Conservation (phyloP, 345 rosid genomes). For the Arabidopsis arenosa region DNA sequence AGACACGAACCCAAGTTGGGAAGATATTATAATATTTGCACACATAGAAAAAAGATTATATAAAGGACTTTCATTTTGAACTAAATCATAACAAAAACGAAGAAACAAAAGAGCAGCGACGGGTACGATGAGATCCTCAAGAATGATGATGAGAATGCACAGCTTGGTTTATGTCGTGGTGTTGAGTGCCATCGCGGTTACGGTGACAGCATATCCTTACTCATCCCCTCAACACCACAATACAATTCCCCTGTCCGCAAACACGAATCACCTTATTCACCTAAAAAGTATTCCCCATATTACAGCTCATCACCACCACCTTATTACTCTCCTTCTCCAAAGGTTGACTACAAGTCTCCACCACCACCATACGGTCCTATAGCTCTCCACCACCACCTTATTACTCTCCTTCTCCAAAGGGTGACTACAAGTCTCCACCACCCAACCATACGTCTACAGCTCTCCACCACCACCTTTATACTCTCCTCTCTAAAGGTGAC, state of each 20-base stretch:
- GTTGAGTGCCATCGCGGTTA: background rate
- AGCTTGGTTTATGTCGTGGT: background rate
- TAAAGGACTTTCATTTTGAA: background rate
- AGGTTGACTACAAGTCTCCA: background rate
- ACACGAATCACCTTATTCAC: background rate
- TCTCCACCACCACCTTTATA: background rate
- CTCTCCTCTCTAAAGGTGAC: background rate
- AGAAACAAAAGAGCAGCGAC: background rate
- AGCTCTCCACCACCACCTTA: background rate
- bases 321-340: background rate
- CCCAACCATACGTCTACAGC: background rate
- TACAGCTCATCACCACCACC: background rate
- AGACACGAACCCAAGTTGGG: background rate
- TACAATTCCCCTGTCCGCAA: background rate
- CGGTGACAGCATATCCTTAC: background rate
- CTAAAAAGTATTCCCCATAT: background rate
- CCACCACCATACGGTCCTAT: background rate
- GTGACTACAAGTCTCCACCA: background rate
- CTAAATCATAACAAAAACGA: background rate
- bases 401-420: background rate
- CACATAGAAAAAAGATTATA: background rate
- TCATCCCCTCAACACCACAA: background rate
- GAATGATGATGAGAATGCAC: background rate
- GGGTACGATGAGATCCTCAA: background rate
- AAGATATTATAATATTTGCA: background rate